Evolutionary conservation across 2,329 filamentous ascomycete genomes (phyloP), one percentile per base, ranked within the genome.

Genomic region (Apiospora koreana): DNA sequence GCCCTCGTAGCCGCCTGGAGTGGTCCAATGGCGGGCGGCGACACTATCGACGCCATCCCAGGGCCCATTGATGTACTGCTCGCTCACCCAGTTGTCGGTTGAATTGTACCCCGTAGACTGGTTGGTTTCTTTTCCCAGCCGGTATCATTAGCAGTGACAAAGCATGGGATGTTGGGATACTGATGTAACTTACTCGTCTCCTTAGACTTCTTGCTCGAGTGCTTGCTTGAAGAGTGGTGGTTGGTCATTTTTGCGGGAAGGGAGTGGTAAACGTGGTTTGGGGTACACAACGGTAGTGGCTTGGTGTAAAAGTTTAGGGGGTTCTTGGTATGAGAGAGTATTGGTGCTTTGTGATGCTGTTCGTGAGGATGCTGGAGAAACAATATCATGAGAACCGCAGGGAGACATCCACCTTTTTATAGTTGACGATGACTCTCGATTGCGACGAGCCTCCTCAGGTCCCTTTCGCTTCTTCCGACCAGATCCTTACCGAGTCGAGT

Each of bases 11-110:
- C 31, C 54, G 31, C 31, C 54, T 21, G 54, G 31, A 8, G 31
- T 7, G 18, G 14, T 21, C 54, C 54, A 62, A 2, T 62, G 54
- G 21, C 6, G 21, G 18, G 54, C 31, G 9, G 25, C 21, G 2
- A 73, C 70, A 14, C 45, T 25, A 21, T 21, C 64, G n/a, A 74
- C 50, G 6, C 46, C 69, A n/a, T 74, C 72, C 67, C 72, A 74
- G 28, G 73, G 72, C 14, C 73, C 73, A 4, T 67, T 28, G 3
- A 67, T 25, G 9, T 65, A 48, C 35, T 74, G 73, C 1, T 69
- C 41, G 1, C 65, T 12, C 43, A 74, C 65, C 72, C 73, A 74
- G 28, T 66, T 67, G 8, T 70, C 72, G 8, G 70, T 58, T 6
- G 21, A 21, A 21, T 64, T 42, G 18, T 67, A 45, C 16, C n/a